Percentiles rank a stretch among this genome's conserved stretches.
Conservation (phyloP, 352 stramenopile species). For the Phytophthora pistaciae region DNA sequence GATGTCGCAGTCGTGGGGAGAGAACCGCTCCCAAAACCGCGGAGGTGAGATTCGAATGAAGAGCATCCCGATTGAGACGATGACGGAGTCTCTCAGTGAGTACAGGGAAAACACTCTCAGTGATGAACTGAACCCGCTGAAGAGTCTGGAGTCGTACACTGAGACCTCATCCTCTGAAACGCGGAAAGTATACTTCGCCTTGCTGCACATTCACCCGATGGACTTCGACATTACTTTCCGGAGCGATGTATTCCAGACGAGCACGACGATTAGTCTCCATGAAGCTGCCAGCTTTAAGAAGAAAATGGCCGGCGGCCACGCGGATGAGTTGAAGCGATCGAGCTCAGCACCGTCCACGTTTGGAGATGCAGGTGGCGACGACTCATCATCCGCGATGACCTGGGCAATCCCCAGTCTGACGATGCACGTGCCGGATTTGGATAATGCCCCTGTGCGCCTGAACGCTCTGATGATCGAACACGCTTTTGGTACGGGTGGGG, state of each 20-base stretch:
- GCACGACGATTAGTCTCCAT: slow-evolving; percentile 62
- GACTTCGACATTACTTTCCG: slow-evolving; percentile 91
- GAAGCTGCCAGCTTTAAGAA: slow-evolving; percentile 67
- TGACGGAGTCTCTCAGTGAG: slow-evolving; percentile 76
- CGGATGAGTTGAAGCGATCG: slow-evolving; percentile 42
- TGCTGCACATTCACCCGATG: slow-evolving; percentile 90
- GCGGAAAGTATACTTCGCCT: slow-evolving; percentile 89
- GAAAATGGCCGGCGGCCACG: slow-evolving; percentile 32
- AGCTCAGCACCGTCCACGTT: slow-evolving; percentile 33
- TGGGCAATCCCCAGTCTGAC: slow-evolving; percentile 89
- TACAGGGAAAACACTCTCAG: slow-evolving; percentile 83
- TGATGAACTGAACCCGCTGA: slow-evolving; percentile 83
- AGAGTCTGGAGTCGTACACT: slow-evolving; percentile 73
- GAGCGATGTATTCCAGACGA: slow-evolving; percentile 87
- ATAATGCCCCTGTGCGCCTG: slow-evolving; percentile 88
- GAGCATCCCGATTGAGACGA: slow-evolving; percentile 84
- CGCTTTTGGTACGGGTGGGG: slow-evolving; percentile 88
- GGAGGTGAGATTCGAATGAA: slow-evolving; percentile 85
- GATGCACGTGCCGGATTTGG: slow-evolving; percentile 90
- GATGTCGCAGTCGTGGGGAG: slow-evolving; percentile 75
- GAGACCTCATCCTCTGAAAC: slow-evolving; percentile 74
- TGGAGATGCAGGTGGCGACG: slow-evolving; percentile 39
- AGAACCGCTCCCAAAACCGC: slow-evolving; percentile 74
- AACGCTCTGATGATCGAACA: slow-evolving; percentile 92
- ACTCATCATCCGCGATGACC: slow-evolving; percentile 57